Evolutionary conservation across 345 rosid genomes (phyloP).

Genomic region (Moringa oleifera): DNA sequence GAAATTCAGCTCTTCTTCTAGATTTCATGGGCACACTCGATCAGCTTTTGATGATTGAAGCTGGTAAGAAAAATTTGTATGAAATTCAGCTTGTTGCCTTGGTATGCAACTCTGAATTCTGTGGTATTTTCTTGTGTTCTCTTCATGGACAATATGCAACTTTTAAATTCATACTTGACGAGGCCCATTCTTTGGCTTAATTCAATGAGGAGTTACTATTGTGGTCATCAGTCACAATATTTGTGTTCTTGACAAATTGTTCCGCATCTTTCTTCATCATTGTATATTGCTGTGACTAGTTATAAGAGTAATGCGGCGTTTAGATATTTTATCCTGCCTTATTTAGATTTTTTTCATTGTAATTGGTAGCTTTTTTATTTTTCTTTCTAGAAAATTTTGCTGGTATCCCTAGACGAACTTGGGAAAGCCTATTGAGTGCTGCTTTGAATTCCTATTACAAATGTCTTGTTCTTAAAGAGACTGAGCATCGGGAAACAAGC

Average conservation of each 20-base stretch:
- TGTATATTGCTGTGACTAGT: no score
- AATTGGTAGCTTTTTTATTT: neutral
- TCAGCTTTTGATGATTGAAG: conserved; percentile 33
- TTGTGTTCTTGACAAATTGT: no score
- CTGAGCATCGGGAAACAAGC: conserved; percentile 34
- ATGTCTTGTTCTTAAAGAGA: conserved; percentile 15
- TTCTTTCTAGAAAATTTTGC: conserved; percentile 44
- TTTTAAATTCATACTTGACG: no score
- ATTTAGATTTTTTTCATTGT: neutral
- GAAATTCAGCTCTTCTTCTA: conserved; percentile 35
- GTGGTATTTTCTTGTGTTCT: no score
- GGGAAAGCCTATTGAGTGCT: conserved; percentile 75
- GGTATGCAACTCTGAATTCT: neutral
- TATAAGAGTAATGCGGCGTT: no score
- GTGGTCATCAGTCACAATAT: no score
- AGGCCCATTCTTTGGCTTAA: no score
- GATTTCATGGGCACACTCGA: conserved; percentile 51
- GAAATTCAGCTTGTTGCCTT: conserved; percentile 5
- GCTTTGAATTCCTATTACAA: conserved; percentile 52
- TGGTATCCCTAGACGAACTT: conserved; percentile 42
- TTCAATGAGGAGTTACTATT: no score
- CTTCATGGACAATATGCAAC: no score
- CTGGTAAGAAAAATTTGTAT: conserved; percentile 53
- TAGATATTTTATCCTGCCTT: neutral
- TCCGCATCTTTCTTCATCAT: no score